Evolutionary conservation across 2,329 filamentous ascomycete genomes (phyloP).

Genomic region (Calonectria hongkongensis): DNA sequence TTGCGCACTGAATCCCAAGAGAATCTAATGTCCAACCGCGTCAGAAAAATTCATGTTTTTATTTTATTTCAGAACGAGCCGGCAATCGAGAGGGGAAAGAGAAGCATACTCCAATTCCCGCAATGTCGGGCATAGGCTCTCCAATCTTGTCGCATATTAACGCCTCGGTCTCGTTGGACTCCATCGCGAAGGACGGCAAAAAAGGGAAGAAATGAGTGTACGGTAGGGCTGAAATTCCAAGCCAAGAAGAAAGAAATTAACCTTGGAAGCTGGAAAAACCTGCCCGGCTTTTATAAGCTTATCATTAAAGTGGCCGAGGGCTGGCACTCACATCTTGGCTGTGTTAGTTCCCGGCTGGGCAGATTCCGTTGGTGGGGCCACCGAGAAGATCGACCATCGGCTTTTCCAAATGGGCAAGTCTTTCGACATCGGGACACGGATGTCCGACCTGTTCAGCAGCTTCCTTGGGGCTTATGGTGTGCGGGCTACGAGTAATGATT

Average conservation of each 20-base stretch:
- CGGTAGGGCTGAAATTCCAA: background rate
- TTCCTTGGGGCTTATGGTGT: background rate
- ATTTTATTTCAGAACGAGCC: too few relatives aligned
- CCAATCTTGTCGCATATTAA: conserved; percentile 1
- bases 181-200: background rate
- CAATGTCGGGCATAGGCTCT: conserved; percentile 7
- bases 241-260: background rate
- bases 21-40: background rate
- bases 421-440: background rate
- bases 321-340: background rate
- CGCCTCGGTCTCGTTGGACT: background rate
- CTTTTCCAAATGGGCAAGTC: background rate
- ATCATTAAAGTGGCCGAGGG: background rate
- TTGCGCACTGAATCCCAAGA: background rate
- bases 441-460: background rate
- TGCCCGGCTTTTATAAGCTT: background rate
- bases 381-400: background rate
- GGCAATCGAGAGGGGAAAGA: background rate
- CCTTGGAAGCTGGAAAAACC: background rate
- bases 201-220: background rate
- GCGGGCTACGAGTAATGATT: too few relatives aligned
- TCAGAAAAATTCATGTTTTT: background rate
- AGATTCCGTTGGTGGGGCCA: background rate
- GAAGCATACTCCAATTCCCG: conserved; percentile 10
- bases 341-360: background rate